Evolutionary conservation across 1,284 basidiomycete genomes (phyloP).

Genomic region (Cutaneotrichosporon dermatis): DNA sequence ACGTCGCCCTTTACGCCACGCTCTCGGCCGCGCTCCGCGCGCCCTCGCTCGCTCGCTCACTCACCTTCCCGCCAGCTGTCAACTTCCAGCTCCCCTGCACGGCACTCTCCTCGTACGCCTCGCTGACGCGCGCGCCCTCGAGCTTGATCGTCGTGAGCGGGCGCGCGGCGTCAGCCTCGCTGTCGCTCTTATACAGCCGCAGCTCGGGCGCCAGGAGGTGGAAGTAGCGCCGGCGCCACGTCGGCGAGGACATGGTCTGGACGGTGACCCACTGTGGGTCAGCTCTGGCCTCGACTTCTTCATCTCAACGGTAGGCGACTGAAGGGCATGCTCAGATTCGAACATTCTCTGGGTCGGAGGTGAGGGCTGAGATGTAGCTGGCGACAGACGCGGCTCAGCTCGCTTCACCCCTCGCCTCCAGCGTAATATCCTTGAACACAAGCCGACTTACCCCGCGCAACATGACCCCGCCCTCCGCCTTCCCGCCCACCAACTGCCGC

Average conservation of each 20-base stretch:
- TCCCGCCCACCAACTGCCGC: conserved; percentile 9
- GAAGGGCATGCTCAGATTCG: too few species aligned
- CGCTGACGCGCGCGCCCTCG: background rate
- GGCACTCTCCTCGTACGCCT: conserved; percentile 41
- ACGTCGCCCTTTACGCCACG: too few species aligned
- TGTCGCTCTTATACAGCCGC: conserved; percentile 32
- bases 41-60: conserved; percentile 2
- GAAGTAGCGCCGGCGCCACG: conserved; percentile 44
- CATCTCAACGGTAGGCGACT: too few species aligned
- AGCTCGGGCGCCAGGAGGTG: conserved; percentile 30
- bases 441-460: conserved; percentile 36
- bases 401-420: too few species aligned
- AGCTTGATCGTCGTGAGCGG: conserved; percentile 6
- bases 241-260: conserved; percentile 34
- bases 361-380: too few species aligned
- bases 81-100: conserved; percentile 44
- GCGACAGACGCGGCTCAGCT: too few species aligned
- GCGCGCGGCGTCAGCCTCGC: background rate
- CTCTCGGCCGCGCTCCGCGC: too few species aligned
- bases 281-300: background rate
- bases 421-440: too few species aligned
- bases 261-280: conserved; percentile 40
- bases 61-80: conserved; percentile 27
- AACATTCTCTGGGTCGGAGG: too few species aligned
- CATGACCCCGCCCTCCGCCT: conserved; percentile 35